Evolutionary conservation across 1,284 basidiomycete species (phyloP), one percentile per base, ranked within the genome.

Genomic region (Quambalaria eucalypti): DNA sequence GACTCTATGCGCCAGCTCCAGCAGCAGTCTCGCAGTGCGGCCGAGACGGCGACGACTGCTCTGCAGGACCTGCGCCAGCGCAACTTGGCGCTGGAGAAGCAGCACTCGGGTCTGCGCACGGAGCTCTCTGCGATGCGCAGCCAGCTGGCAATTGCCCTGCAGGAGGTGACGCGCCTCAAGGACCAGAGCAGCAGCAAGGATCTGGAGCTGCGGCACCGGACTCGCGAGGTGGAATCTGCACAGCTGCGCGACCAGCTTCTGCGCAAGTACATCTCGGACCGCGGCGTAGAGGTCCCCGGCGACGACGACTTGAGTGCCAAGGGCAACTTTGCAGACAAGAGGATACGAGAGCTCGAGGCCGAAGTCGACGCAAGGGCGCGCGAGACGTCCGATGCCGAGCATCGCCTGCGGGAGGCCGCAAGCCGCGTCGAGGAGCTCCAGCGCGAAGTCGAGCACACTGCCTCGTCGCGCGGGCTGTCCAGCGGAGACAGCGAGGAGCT

Each of bases 191-290:
- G 48, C 39, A 48, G 54, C 33, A 66, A 65, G 71, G 90, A 96
- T 56, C 75, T 80, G 8, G 83, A 86, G 58, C 77, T 89, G 42
- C 80, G 79, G 39, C 85, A 87, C 53, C 84, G 83, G 67, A 74
- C 80, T 51, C 84, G 85, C 71, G 83, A 86, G 46, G 81, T 84
- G 1, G 81, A 86, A 4, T 87, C 90, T 55, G 80, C 85, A 0
- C 83, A 84, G 59, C 80, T 92, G 59, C 87, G 88, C 62, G 79
- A 88, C 59, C 82, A 81, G 31, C 85, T 90, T 79, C 80, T 98
- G 59, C 85, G 89, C 54, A 87, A 85, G 69, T 86, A 95, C 71
- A 82, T 97, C 52, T 83, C 85, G 40, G 95, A 98, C 70, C 87
- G 90, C 29, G 65, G 69, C 6, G 52, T 73, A 33, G 59, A 55